Evolutionary conservation across 2,329 filamentous ascomycete species (phyloP).

Genomic region (Cercospora sp.): DNA sequence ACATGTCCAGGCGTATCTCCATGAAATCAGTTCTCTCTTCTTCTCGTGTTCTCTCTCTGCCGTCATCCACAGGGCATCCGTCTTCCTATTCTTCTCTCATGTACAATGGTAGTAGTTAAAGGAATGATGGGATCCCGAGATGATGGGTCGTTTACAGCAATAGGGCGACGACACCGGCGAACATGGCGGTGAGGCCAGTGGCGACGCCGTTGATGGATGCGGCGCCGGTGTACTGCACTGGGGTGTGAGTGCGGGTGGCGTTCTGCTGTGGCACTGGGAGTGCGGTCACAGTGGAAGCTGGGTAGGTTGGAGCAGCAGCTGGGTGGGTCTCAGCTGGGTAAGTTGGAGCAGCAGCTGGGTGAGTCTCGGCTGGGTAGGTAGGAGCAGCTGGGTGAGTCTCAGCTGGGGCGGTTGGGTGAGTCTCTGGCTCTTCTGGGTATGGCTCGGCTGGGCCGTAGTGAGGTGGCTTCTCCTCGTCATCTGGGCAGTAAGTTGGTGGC

Average conservation of each 20-base stretch:
- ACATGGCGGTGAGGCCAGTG: slow-evolving; percentile 15
- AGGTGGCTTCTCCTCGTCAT: not conserved
- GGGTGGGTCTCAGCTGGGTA: not conserved
- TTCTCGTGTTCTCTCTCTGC: not conserved
- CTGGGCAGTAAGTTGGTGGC: slow-evolving; percentile 10
- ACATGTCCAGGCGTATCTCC: slow-evolving; percentile 1
- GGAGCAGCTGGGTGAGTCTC: not conserved
- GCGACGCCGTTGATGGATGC: slow-evolving; percentile 14
- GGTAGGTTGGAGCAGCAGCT: not conserved
- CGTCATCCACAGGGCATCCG: not conserved
- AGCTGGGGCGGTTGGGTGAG: not conserved
- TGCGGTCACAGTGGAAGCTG: not conserved
- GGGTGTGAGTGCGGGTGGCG: not conserved
- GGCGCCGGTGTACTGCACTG: slow-evolving; percentile 10
- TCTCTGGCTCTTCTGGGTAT: slow-evolving; percentile 1
- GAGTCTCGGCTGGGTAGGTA: not conserved
- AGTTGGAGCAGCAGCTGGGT: not conserved
- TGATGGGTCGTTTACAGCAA: slow-evolving; percentile 2
- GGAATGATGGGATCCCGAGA: not conserved
- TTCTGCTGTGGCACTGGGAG: not conserved
- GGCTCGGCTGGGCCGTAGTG: slow-evolving; percentile 14
- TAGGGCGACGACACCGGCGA: slow-evolving; percentile 14
- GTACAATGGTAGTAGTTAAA: not conserved
- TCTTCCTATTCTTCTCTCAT: not conserved
- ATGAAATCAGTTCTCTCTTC: not conserved